Evolutionary conservation across 202 grass and related monocot species (phyloP), one percentile per base, ranked within the genome.

Genomic region (Panicum hallii): DNA sequence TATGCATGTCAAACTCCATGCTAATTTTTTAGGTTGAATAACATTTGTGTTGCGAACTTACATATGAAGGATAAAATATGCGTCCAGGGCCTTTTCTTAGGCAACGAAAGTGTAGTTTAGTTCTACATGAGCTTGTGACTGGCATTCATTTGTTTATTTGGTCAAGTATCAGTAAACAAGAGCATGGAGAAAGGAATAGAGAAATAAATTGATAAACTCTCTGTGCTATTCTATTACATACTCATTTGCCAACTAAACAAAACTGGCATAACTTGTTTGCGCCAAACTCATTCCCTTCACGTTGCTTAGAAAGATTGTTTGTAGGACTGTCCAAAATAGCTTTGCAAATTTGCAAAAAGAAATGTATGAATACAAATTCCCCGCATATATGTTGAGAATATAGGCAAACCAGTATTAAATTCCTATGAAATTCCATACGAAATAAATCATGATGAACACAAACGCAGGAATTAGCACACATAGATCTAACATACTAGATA

Each of bases 251-350:
- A 68, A 84, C 48, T 43, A 54, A 66, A 75, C 55, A 50, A 17
- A 52, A 14, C 30, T 64, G 54, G 4, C 48, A 5, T 63, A 11
- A 60, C 45, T 36, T 19, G 22, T 28, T 46, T 81, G 23, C 48
- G 12, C 34, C 54, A 19, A 17, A 61, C 53, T 57, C 45, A 57
- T 79, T 76, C 20, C 17, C 73, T 40, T 9, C 32, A 26, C 79
- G 15, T 84, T 45, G 55, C 4, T 75, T 69, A 47, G 16, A 69
- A 41, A 69, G 47, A 42, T 64, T 67, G 47, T 75, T 77, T 81
- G 11, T 23, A 89, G 87, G 81, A 16, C 28, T 36, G 15, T 73
- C 32, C 47, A 38, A 38, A 54, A 53, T 28, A 48, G 28, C 5
- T 11, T 20, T 32, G 19, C 16, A 11, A 11, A 6, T 67, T 67